Conservation (phyloP, 345 rosid genomes). For the Euphorbia tirucalli region DNA sequence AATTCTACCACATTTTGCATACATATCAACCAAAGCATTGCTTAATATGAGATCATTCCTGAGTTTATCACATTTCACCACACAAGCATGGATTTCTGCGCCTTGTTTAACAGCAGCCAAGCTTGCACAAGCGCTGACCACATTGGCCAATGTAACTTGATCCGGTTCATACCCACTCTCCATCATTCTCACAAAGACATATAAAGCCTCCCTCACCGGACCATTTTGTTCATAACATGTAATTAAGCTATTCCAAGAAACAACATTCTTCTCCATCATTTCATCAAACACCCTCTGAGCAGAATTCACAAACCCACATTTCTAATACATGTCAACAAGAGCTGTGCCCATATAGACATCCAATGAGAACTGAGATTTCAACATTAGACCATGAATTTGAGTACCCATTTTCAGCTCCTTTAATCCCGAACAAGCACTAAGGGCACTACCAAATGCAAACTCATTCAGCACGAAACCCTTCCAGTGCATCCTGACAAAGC, state of each 20-base stretch:
- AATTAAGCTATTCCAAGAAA: slow-evolving; percentile 46
- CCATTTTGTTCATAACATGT: slow-evolving; percentile 89
- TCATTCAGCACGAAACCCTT: slow-evolving; percentile 50
- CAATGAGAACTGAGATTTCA: slow-evolving; percentile 37
- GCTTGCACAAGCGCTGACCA: too few species aligned
- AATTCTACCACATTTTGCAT: slow-evolving; percentile 19
- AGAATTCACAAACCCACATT: too few species aligned
- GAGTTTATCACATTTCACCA: slow-evolving; percentile 47
- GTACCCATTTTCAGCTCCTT: slow-evolving; percentile 45
- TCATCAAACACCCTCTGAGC: too few species aligned
- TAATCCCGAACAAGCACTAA: slow-evolving; percentile 66
- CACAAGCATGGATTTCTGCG: slow-evolving; percentile 58
- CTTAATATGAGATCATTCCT: slow-evolving; percentile 68
- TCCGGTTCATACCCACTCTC: slow-evolving; percentile 20
- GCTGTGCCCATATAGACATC: slow-evolving; percentile 76
- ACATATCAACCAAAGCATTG: slow-evolving; percentile 40
- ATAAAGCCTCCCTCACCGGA: slow-evolving; percentile 55
- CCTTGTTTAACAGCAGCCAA: slow-evolving; percentile 50
- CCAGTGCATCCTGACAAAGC: slow-evolving; percentile 44
- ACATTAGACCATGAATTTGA: slow-evolving; percentile 70
- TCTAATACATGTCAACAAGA: too few species aligned
- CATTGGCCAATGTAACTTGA: slow-evolving; percentile 51
- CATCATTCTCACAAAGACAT: slow-evolving; percentile 60
- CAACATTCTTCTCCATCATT: too few species aligned
- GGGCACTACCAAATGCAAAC: slow-evolving; percentile 62